Evolutionary conservation across 148 eudicot species (phyloP).

Genomic region (Chenopodium suecicum): DNA sequence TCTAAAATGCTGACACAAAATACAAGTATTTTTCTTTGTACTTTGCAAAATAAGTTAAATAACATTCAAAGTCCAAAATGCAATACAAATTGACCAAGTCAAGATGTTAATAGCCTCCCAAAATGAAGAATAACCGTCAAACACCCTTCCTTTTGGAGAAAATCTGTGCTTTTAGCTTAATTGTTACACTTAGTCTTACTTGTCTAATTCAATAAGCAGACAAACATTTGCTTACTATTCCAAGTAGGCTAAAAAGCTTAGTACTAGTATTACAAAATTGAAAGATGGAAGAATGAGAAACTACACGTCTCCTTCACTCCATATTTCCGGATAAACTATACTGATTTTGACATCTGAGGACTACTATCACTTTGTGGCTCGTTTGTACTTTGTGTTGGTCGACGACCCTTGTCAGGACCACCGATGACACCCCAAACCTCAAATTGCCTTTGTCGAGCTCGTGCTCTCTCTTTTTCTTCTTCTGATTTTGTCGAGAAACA

Average conservation of each 20-base stretch:
- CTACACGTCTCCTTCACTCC: not conserved
- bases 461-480: slow-evolving; percentile 91
- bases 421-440: slow-evolving; percentile 89
- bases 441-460: slow-evolving; percentile 93
- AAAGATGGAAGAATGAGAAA: not conserved
- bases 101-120: not conserved
- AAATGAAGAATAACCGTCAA: slow-evolving; percentile 2
- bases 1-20: slow-evolving; percentile 8
- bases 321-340: slow-evolving; percentile 22
- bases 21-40: not conserved
- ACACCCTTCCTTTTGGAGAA: slow-evolving; percentile 7
- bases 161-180: not conserved
- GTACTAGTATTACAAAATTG: not conserved
- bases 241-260: not conserved
- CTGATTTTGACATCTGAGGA: slow-evolving; percentile 40
- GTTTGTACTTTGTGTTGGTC: slow-evolving; percentile 34
- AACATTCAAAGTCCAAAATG: not conserved
- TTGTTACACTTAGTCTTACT: slow-evolving; percentile 5
- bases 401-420: slow-evolving; percentile 91
- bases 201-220: not conserved
- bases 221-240: not conserved
- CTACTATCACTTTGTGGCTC: slow-evolving; percentile 10
- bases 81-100: slow-evolving; percentile 5
- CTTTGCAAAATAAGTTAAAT: not conserved
- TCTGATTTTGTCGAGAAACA: slow-evolving; percentile 79